These are phyloP conservation scores for Metschnikowia gruessii DNA, from an alignment of 805 yeast genomes.

Conservation along the genomic window DNA sequence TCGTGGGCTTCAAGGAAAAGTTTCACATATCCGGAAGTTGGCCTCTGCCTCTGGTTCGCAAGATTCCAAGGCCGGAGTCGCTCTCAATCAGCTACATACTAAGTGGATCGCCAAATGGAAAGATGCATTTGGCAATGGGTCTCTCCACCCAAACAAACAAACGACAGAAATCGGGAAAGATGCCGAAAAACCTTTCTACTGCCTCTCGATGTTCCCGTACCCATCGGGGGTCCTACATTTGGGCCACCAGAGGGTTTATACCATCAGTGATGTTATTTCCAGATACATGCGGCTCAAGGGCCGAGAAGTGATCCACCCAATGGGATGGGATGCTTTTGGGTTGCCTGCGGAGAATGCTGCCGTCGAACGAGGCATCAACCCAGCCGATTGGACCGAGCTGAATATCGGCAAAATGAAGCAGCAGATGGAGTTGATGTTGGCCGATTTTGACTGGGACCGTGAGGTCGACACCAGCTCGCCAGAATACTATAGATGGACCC, in stretches of 20 bases:
- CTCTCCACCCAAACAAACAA: constrained; percentile 34
- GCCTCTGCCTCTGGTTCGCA: not conserved
- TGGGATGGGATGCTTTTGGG: constrained; percentile 99
- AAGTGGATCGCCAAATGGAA: constrained; percentile 56
- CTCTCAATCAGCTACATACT: constrained; percentile 39
- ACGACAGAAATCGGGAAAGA: not conserved
- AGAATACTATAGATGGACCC: constrained; percentile 91
- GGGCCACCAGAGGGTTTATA: constrained; percentile 92
- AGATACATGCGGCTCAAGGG: constrained; percentile 78
- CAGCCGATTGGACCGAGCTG: constrained; percentile 75
- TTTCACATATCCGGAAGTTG: not conserved
- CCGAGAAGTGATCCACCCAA: constrained; percentile 80
- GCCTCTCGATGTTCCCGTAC: constrained; percentile 90
- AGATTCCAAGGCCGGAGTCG: constrained; percentile 1
- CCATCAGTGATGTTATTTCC: constrained; percentile 81
- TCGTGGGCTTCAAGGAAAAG: not conserved
- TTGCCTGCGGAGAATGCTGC: constrained; percentile 99
- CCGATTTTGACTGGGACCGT: constrained; percentile 90
- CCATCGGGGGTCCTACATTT: constrained; percentile 92
- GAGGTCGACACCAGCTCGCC: constrained; percentile 85
- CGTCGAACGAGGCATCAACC: constrained; percentile 74
- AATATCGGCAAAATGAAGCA: constrained; percentile 85
- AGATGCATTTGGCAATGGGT: constrained; percentile 28
- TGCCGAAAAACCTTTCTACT: constrained; percentile 44
- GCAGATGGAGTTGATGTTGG: constrained; percentile 75